Evolutionary conservation across 805 yeast genomes (phyloP), one percentile per base, ranked within the genome.

Genomic region (Cyberlindnera lachancei): DNA sequence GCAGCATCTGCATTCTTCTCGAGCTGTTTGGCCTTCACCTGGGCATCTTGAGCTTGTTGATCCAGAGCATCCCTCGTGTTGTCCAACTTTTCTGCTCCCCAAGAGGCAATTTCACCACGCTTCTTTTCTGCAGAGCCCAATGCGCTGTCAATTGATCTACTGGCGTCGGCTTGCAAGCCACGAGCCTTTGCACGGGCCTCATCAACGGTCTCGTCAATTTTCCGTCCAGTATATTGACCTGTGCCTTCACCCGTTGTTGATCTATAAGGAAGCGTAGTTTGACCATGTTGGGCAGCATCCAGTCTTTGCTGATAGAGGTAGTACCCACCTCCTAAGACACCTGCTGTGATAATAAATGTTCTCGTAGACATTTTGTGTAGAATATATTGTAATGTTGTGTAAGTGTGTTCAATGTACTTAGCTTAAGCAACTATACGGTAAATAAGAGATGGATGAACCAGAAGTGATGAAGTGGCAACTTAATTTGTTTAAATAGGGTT

Each of bases 191-290:
- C 44, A 30, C 35, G 41, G 7, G 47, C 45, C 15, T 33, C 23
- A 13, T 15, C 15, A 11, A 44, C 45, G 21, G 45, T 37, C 29
- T 51, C 50, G 26, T 50, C 56, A 12, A 51, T 8, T 26, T 47
- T 38, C 23, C 50, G 52, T 12, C 56, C 56, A 21, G 46, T 24
- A 24, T 31, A 32, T 23, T 51, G 38, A 12, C 41, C 53, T 15
- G 42, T 19, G 4, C 50, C 49, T 22, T 41, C 47, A 8, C 25
- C 36, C 5, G 36, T 11, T 10, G 41, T 43, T 22, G 32, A 35
- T 16, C 45, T 44, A 10, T 33, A 14, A 15, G 34, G 21, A 12
- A 33, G 17, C 3, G 22, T 31, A 10, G 21, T 15, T 7, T 21
- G 21, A 15, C 33, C 33, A 6, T 25, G 30, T 13, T 31, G 32